Evolutionary conservation across 208 protist genomes (phyloP), one percentile per base, ranked within the genome.

Genomic region (Trypanosomatidae sp.): DNA sequence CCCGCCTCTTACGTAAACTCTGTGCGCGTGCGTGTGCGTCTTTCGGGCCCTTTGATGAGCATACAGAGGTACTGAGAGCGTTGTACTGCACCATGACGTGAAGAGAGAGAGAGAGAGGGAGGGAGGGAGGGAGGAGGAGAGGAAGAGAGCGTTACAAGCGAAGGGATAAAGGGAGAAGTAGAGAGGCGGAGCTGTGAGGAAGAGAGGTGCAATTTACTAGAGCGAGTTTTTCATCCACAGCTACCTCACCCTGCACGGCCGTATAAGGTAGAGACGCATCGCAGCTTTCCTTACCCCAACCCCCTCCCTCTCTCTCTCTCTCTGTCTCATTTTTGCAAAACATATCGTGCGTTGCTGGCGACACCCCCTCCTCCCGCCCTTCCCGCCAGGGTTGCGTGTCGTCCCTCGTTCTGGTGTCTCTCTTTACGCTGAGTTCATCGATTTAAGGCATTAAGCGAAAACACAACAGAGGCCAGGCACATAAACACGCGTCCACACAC

Each of bases 401-500:
- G 36, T 39, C 3, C 36, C 1, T 39, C 36, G 36, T 39, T 39
- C 36, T 39, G 36, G 36, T 39, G 36, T 39, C 36, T 39, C 36
- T 39, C 36, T 39, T 33, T n/a, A 15, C 58, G n/a, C 58, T 39
- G 22, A 64, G 3, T 39, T 39, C 13, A 19, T n/a, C 15, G 58
- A 33, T 39, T 39, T 39, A 39, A 39, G 36, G 36, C 36, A 39
- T 55, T 55, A 55, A 15, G 22, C 22, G 50, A 28, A 39, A 39
- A 25, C 15, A 12, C 47, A 28, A 10, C n/a, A n/a, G 46, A 41
- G 30, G 55, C 17, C n/a, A 49, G 4, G 55, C 19, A 69, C 44
- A 53, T n/a, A 33, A 22, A 69, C 64, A 69, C 44, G 55, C 64
- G 36, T 30, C 25, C 41, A 69, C 65, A 69, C 65, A 69, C 65